A percentile compares a stretch with the other conserved stretches of the same genome.
Conservation (phyloP, 2,329 filamentous ascomycete genomes). For the Diaporthe helianthi region DNA sequence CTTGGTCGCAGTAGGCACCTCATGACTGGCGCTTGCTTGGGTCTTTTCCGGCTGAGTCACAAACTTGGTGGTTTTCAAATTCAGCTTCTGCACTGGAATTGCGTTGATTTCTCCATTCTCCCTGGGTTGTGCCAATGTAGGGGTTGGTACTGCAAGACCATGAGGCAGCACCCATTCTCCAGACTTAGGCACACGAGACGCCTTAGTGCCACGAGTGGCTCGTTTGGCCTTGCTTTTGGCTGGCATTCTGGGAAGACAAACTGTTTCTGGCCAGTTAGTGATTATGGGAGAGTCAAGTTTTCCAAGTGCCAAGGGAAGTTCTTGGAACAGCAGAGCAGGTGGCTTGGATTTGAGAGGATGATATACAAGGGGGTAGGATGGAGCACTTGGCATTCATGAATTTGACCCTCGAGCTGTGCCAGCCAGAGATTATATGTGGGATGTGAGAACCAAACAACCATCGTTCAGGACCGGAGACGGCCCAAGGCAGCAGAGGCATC, state of each 20-base stretch:
- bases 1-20: not conserved
- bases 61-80: conserved; percentile 2
- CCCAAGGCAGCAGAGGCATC: not conserved
- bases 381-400: no score
- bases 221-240: conserved; percentile 9
- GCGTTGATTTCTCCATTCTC: not conserved
- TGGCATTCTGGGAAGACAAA: conserved; percentile 5
- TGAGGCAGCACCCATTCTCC: conserved; percentile 20
- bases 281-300: not conserved
- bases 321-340: not conserved
- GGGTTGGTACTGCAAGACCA: conserved; percentile 1
- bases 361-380: no score
- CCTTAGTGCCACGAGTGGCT: not conserved
- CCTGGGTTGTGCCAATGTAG: not conserved
- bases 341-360: no score
- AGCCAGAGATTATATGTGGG: no score
- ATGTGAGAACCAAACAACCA: not conserved
- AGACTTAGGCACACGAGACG: not conserved
- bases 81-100: not conserved
- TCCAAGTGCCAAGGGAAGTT: no score
- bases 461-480: no score
- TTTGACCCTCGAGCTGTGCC: no score
- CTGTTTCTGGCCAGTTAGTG: not conserved
- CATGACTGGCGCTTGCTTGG: not conserved
- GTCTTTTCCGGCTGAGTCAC: not conserved